Conservation (phyloP, 2,329 filamentous ascomycete genomes). For the Monilinia laxa region DNA sequence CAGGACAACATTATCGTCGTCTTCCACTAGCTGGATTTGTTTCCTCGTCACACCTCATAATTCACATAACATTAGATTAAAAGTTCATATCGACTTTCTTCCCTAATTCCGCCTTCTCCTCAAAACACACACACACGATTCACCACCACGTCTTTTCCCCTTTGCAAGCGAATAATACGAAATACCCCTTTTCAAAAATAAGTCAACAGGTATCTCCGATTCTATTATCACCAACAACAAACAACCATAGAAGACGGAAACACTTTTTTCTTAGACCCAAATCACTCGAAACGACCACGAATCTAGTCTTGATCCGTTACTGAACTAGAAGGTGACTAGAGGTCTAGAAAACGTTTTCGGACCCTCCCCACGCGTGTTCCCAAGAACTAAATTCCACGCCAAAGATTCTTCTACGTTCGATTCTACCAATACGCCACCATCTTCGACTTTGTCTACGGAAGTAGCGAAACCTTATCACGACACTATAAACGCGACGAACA, state of each 20-base stretch:
- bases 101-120: background rate
- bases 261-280: background rate
- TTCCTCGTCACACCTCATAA: background rate
- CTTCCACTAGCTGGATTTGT: background rate
- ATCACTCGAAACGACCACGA: background rate
- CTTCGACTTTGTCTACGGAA: too few species aligned
- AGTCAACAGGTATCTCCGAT: background rate
- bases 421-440: too few species aligned
- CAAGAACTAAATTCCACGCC: background rate
- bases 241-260: background rate
- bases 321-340: background rate
- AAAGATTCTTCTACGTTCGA: background rate
- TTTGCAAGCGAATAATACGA: background rate
- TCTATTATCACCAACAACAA: background rate
- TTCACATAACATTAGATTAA: background rate
- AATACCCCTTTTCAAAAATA: background rate
- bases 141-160: background rate
- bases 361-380: background rate
- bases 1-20: background rate
- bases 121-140: background rate
- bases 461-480: too few species aligned
- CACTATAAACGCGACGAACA: too few species aligned
- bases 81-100: background rate
- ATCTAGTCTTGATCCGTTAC: background rate
- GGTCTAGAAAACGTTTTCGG: background rate